A percentile compares a stretch with the other conserved stretches of the same genome.
Conservation (phyloP, 1,284 basidiomycete genomes). For the Austropuccinia psidii region DNA sequence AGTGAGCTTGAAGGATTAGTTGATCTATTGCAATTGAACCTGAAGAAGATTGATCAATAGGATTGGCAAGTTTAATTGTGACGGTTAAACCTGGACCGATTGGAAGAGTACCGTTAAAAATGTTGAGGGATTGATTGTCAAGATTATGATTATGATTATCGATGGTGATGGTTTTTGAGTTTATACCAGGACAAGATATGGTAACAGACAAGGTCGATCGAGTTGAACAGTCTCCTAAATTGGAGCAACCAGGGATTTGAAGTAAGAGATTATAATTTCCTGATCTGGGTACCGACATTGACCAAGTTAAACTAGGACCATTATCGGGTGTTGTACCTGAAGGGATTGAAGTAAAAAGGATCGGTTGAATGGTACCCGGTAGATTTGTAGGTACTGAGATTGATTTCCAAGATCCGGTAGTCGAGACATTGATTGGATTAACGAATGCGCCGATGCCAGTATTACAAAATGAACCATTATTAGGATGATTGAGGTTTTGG, state of each 20-base stretch:
- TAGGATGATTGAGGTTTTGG: conserved; percentile 41
- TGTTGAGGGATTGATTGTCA: conserved; percentile 58
- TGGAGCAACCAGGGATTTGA: conserved; percentile 74
- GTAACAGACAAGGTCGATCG: conserved; percentile 76
- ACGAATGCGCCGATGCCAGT: conserved; percentile 42
- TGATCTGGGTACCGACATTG: conserved; percentile 76
- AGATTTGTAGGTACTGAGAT: conserved; percentile 62
- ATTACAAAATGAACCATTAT: conserved; percentile 40
- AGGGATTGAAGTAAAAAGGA: conserved; percentile 62
- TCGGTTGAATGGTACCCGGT: conserved; percentile 66
- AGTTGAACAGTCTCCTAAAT: conserved; percentile 67
- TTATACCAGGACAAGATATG: conserved; percentile 57
- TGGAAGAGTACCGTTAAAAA: conserved; percentile 76
- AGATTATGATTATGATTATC: conserved; percentile 63
- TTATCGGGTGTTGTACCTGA: conserved; percentile 59
- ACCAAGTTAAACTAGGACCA: conserved; percentile 74
- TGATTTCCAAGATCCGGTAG: conserved; percentile 62
- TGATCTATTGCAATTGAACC: conserved; percentile 57
- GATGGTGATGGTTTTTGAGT: conserved; percentile 60
- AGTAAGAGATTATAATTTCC: conserved; percentile 79
- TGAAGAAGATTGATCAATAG: conserved; percentile 58
- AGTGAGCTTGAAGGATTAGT: conserved; percentile 42
- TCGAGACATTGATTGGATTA: conserved; percentile 47
- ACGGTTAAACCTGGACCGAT: conserved; percentile 60
- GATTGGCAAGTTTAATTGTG: conserved; percentile 54